Base-by-base conservation (phyloP, 2,329 filamentous ascomycete species). In the Teratosphaeria zuluensis region DNA sequence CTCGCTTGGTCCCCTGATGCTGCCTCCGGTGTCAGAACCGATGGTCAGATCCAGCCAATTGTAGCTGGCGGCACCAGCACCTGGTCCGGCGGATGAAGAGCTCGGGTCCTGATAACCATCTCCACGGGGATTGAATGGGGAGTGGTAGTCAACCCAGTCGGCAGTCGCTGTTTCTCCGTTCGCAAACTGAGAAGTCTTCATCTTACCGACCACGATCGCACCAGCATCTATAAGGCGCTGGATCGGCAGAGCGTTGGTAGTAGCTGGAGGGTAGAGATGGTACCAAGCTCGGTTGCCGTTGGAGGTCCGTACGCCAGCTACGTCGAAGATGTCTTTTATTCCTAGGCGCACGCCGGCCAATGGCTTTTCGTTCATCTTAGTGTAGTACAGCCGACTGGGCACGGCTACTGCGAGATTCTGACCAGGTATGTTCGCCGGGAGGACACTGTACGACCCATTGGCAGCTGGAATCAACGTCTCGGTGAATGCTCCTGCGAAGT, bases 341-440 rank as follows among this genome's bases (percentile, higher is more conserved):
- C 78, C 84, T 0, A 87, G 68, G 19, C 84, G 77, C 3, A 85
- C 78, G 19, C 85, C 84, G 4, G 82, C 80, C 0, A 87, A 74
- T 0, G 83, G 84, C 65, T 82, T 78, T n/a, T 77, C 73, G 0
- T 70, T 65, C 0, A 79, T 81, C 53, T 75, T 78, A 2, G 75
- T 79, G 69, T 76, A 83, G 71, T 85, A 85, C 0, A 86, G 72
- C 9, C 84, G 76, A 6, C 83, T 86, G 3, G 84, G 83, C 0
- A 87, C 84, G 3, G 74, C 78, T 54, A 78, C 74, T 33, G 73
- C 77, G 51, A 77, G 65, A 58, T 77, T 70, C 58, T 77, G 74
- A 5, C 77, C 75, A 1, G 60, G 54, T 1, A 65, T 21, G 30
- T 64, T 63, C n/a, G 76, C 75, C 16, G 74, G 75, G 8, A 80